These are phyloP conservation scores for Mycena indigotica DNA, from an alignment of 768 basidiomycete genomes.

Conservation along the genomic window DNA sequence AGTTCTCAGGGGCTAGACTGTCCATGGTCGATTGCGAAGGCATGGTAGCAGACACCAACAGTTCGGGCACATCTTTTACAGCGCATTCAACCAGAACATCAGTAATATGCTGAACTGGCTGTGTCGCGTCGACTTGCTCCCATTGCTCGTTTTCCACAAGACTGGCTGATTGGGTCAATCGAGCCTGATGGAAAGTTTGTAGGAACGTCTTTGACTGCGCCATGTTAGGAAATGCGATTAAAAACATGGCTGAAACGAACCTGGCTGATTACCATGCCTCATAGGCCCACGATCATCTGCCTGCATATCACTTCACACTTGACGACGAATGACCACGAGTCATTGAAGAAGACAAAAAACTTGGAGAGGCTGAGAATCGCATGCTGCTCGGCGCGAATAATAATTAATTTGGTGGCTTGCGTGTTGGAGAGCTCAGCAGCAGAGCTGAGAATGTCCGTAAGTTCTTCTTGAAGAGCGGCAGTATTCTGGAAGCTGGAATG, in stretches of 20 bases:
- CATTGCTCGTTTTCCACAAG: constrained; percentile 96
- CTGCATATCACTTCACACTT: constrained; percentile 82
- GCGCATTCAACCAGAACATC: constrained; percentile 80
- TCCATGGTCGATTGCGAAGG: constrained; percentile 18
- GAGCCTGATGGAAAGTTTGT: constrained; percentile 79
- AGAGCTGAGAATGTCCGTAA: constrained; percentile 75
- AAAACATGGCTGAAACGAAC: constrained; percentile 38
- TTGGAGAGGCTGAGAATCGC: constrained; percentile 67
- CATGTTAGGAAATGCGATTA: constrained; percentile 9
- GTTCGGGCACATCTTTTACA: constrained; percentile 75
- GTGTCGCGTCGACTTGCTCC: constrained; percentile 76
- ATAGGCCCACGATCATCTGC: constrained; percentile 89
- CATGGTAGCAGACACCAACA: constrained; percentile 39
- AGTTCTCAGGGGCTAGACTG: constrained; percentile 21
- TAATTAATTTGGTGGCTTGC: constrained; percentile 77
- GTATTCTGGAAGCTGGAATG: constrained; percentile 43
- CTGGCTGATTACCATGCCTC: constrained; percentile 85
- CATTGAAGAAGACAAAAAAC: constrained; percentile 81
- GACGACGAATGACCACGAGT: constrained; percentile 89
- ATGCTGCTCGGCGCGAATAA: constrained; percentile 78
- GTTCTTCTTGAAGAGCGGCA: constrained; percentile 59
- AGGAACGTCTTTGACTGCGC: constrained; percentile 84
- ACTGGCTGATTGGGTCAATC: constrained; percentile 80
- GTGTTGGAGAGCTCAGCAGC: constrained; percentile 86
- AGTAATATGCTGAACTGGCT: constrained; percentile 66